Percentiles rank a stretch among this genome's conserved stretches.
Evolutionary conservation across 768 basidiomycete species (phyloP).

Genomic region (Agaricus sinodeliciosus): DNA sequence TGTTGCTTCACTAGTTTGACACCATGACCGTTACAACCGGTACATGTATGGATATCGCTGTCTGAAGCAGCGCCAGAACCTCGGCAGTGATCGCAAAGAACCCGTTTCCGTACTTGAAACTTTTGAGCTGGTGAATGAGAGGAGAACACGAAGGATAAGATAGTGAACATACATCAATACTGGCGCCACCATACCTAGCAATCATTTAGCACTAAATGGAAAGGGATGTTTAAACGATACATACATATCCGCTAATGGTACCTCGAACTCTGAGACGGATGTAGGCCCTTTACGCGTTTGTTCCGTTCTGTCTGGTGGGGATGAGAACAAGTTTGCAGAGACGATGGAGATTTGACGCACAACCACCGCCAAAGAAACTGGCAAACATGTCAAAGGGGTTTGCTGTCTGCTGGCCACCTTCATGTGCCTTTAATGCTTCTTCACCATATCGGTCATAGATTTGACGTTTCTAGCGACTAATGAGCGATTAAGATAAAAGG

Average conservation of each 20-base stretch:
- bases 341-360: conserved; percentile 32
- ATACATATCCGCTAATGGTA: conserved; percentile 79
- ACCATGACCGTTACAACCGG: conserved; percentile 78
- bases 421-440: conserved; percentile 90
- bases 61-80: conserved; percentile 92
- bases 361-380: conserved; percentile 84
- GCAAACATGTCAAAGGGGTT: conserved; percentile 96
- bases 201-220: conserved; percentile 9
- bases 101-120: conserved; percentile 89
- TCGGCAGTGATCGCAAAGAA: conserved; percentile 95
- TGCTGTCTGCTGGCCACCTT: conserved; percentile 70
- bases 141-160: not conserved
- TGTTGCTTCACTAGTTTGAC: conserved; percentile 85
- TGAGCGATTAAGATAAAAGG: not conserved
- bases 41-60: conserved; percentile 81
- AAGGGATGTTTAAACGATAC: conserved; percentile 14
- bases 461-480: conserved; percentile 65
- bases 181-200: conserved; percentile 73
- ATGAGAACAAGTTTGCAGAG: not conserved
- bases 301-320: conserved; percentile 39
- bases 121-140: conserved; percentile 23
- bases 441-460: conserved; percentile 95
- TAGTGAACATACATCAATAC: conserved; percentile 62
- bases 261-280: conserved; percentile 76
- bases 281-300: conserved; percentile 73